phyloP scores from a whole-genome alignment of 495 filamentous ascomycete species.

The Diplogelasinospora grovesii region DNA sequence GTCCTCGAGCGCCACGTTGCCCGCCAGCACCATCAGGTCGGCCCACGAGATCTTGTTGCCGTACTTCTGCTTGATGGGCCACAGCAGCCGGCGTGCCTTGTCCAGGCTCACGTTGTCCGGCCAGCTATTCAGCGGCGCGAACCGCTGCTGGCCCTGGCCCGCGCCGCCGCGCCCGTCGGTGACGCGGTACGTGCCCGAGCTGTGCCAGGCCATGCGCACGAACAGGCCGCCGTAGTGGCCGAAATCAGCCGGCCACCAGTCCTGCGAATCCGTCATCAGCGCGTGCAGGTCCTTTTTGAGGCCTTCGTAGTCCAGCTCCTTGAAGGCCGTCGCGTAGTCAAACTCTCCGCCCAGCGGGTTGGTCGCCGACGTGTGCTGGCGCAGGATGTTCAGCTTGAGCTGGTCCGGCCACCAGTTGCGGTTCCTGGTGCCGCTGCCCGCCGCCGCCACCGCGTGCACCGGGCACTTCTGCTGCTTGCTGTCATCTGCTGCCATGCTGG shows the following conservation, averaged over 20 bases:
- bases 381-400: slow-evolving; percentile 61
- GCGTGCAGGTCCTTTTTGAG: slow-evolving; percentile 62
- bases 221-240: slow-evolving; percentile 73
- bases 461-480: too few species aligned
- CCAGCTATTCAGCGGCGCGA: slow-evolving; percentile 74
- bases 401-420: slow-evolving; percentile 63
- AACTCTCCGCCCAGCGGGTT: slow-evolving; percentile 56
- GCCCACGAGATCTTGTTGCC: slow-evolving; percentile 75
- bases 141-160: slow-evolving; percentile 64
- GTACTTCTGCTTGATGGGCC: slow-evolving; percentile 78
- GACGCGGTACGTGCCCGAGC: slow-evolving; percentile 66
- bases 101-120: slow-evolving; percentile 69
- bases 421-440: slow-evolving; percentile 57
- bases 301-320: slow-evolving; percentile 60
- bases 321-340: slow-evolving; percentile 63
- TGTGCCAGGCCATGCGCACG: slow-evolving; percentile 73
- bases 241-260: slow-evolving; percentile 72
- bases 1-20: slow-evolving; percentile 67
- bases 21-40: slow-evolving; percentile 59
- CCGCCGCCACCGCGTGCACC: too few species aligned
- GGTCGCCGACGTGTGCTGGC: slow-evolving; percentile 56
- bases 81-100: slow-evolving; percentile 69
- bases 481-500: too few species aligned
- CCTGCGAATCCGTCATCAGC: slow-evolving; percentile 69
- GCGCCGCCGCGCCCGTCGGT: slow-evolving; percentile 66